Base-by-base conservation (phyloP, 306 rosid genomes). In the Pueraria montana region DNA sequence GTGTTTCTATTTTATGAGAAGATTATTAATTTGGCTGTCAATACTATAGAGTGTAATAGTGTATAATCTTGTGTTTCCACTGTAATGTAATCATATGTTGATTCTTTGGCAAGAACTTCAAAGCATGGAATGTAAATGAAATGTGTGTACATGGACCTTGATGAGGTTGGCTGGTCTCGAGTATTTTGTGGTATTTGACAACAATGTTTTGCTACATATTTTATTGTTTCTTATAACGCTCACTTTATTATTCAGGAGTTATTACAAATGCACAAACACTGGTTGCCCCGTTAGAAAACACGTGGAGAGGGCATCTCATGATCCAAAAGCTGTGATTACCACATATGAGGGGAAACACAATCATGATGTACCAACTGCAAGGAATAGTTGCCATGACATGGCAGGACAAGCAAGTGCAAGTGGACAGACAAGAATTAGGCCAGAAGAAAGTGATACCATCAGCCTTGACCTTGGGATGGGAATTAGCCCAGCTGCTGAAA, bases 201-300 rank as follows among this genome's bases (percentile, higher is more conserved):
- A 66, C 43, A 72, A 16, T 77, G 0, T 26, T 12, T 10, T 61
- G 43, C 45, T 65, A 67, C 77, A 76, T 62, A 16, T n/a, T 65
- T 75, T 72, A 77, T 72, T 76, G 74, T 86, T 73, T 85, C 85
- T 89, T 49, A 82, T 34, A 5, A 32, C 63, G 42, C 77, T 80
- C 81, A 12, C 40, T 38, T 42, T 27, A 58, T 80, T n/a, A 40
- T 83, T 81, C 88, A 96, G 99, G 97, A 96, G 99, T 82, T 96
- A 96, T 84, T 96, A 96, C 89, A 96, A 96, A 80, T 96, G 98
- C 87, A 96, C 99, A 17, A 94, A 94, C 67, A 89, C 90, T 8
- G 99, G 98, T 80, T 96, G 99, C 87, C 98, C 99, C 3, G 99
- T 96, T 67, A 87, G 99, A 71, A 96, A 96, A 81, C 99, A 96